Evolutionary conservation across 2,329 filamentous ascomycete species (phyloP).

Genomic region (Neoascochyta sp.): DNA sequence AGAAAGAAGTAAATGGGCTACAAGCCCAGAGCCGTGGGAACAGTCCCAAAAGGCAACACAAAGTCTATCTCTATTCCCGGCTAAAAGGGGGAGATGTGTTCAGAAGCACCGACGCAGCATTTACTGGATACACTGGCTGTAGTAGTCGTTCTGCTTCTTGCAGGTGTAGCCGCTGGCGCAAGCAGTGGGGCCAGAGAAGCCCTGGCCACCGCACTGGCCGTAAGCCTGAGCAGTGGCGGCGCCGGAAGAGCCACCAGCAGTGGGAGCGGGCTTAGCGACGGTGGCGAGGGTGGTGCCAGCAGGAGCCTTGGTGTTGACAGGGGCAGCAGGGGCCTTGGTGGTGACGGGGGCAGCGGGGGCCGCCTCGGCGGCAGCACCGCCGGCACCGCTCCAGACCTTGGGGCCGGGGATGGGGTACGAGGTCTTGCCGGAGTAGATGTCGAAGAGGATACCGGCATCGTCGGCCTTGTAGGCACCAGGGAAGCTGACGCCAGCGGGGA

Average conservation of each 20-base stretch:
- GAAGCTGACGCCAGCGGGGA: constrained; percentile 46
- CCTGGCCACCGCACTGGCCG: constrained; percentile 47
- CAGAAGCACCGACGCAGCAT: too few relatives aligned
- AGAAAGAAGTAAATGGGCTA: too few relatives aligned
- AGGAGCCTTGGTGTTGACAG: constrained; percentile 9
- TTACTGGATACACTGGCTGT: constrained; percentile 52
- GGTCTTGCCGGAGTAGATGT: constrained; percentile 38
- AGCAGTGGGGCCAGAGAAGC: constrained; percentile 40
- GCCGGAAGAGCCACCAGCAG: constrained; percentile 8
- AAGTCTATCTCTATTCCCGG: too few relatives aligned
- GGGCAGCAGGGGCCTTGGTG: constrained; percentile 5
- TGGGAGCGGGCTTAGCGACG: constrained; percentile 15
- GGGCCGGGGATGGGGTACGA: constrained; percentile 39
- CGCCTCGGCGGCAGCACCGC: constrained; percentile 10
- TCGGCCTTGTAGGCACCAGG: constrained; percentile 41
- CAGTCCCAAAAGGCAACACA: too few relatives aligned
- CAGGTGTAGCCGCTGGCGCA: constrained; percentile 43
- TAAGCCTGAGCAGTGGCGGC: constrained; percentile 29
- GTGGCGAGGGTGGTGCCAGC: constrained; percentile 22
- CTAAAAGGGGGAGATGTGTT: too few relatives aligned
- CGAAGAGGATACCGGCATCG: constrained; percentile 42
- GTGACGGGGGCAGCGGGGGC: constrained; percentile 13
- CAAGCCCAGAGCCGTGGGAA: too few relatives aligned
- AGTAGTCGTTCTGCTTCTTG: constrained; percentile 43
- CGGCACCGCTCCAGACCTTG: constrained; percentile 33